Percentiles rank a stretch among this genome's conserved stretches.
Conservation (phyloP, 2,329 filamentous ascomycete species). For the Colletotrichum sansevieriae region DNA sequence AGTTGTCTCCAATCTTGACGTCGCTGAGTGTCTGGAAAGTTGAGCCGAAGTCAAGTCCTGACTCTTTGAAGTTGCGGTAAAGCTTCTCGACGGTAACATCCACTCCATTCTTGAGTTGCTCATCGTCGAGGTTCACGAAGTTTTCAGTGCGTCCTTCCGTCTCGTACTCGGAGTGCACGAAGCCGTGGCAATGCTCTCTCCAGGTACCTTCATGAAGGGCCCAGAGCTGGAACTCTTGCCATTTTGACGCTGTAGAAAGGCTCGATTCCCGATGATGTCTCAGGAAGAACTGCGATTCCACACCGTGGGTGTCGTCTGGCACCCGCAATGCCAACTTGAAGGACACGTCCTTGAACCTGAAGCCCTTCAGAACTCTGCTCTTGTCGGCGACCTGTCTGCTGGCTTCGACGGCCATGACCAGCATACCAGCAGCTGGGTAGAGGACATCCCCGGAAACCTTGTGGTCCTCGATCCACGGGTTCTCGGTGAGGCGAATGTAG, state of each 20-base stretch:
- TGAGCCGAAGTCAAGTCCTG: slow-evolving; percentile 43
- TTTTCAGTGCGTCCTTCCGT: neutral
- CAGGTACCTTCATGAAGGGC: slow-evolving; percentile 41
- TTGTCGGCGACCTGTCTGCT: slow-evolving; percentile 36
- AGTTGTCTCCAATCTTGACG: slow-evolving; percentile 24
- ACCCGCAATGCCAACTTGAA: slow-evolving; percentile 44
- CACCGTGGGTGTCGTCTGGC: slow-evolving; percentile 31
- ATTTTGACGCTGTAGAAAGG: slow-evolving; percentile 33
- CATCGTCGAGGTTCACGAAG: neutral
- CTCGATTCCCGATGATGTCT: slow-evolving; percentile 41
- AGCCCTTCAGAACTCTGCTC: slow-evolving; percentile 20
- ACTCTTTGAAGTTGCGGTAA: slow-evolving; percentile 38
- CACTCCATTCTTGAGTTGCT: neutral
- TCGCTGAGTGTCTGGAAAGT: slow-evolving; percentile 42
- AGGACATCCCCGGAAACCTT: slow-evolving; percentile 58
- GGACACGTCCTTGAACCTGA: slow-evolving; percentile 44
- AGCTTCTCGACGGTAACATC: slow-evolving; percentile 36
- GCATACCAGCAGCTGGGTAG: slow-evolving; percentile 53
- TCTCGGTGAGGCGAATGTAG: slow-evolving; percentile 47
- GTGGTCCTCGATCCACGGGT: slow-evolving; percentile 63
- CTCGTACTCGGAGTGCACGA: slow-evolving; percentile 42
- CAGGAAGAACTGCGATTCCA: slow-evolving; percentile 43
- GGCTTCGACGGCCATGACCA: slow-evolving; percentile 48
- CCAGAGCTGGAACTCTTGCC: slow-evolving; percentile 47
- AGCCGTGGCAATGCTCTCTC: slow-evolving; percentile 47